Base-by-base conservation (phyloP, 495 filamentous ascomycete species). In the Aspergillus sclerotiicarbonarius region DNA sequence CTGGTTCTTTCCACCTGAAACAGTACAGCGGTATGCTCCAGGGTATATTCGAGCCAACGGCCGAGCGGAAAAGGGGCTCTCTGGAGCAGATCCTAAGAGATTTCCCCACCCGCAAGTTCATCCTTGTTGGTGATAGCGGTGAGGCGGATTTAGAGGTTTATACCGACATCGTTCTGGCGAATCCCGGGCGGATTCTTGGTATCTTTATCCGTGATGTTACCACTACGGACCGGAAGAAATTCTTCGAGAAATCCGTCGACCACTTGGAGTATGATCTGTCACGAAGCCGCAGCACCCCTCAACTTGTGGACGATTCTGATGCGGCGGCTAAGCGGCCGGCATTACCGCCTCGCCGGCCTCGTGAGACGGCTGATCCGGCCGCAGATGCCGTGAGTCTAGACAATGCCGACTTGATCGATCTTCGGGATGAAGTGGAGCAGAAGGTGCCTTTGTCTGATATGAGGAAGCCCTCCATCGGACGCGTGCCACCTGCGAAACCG, bases 131-230 rank as follows among this genome's bases (percentile, higher is more conserved):
- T 4, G 94, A 98, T 64, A 96, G 92, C 63, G 94, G 94, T 19
- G 94, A 98, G 71, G 93, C 92, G 5, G 94, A 98, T 71, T 80
- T 98, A 3, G 94, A 98, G 70, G 91, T 99, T 0, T 99, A 99
- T 65, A 97, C 91, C 0, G 93, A 99, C 58, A 80, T 96, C n/a
- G 90, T 86, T 0, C 62, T 91, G 19, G 85, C 87, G 10, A 87
- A 96, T 67, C 94, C 91, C 0, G 89, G 89, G 0, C 80, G 89
- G 33, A 86, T 99, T 32, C 66, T 96, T 9, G 88, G 82, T 0
- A 82, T 99, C 31, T 99, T 96, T 68, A 97, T 99, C 58, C 83
- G 94, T 20, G 95, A 99, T 71, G 87, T 98, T 18, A 97, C 95
- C 0, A 96, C 91, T 0, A 76, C 87, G 6, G 77, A 84, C 12